Base-by-base conservation (phyloP, 202 grass and related monocot genomes). In the Saccharum hybrid region DNA sequence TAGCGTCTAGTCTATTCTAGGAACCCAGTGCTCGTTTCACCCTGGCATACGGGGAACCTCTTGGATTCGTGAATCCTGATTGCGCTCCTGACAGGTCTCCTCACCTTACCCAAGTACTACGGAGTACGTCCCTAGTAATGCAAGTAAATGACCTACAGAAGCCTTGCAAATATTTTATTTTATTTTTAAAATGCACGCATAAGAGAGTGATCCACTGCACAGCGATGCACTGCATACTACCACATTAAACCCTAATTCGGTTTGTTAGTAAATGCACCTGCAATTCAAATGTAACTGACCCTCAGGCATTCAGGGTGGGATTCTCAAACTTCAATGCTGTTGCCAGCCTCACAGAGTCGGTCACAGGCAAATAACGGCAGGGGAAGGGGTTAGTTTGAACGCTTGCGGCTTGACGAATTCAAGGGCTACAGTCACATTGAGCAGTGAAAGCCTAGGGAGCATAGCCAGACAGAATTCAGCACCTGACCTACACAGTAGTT, bases 381-480 rank as follows among this genome's bases (percentile, higher is more conserved):
- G 2, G 13, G 22, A 48, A 11, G 4, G 8, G 14, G 14, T 43
- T 18, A 15, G 6, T 48, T 46, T 22, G 65, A 70, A 69, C 10
- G 3, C 19, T 14, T 12, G 64, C 51, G 14, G 1, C 12, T 9
- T 12, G 51, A 18, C 8, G 75, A 85, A 72, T 78, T 39, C 54
- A 66, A 43, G 49, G 12, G 79, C 80, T 79, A 83, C 74, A 83
- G 88, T 83, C 41, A 65, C 69, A 37, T 30, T 63, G 80, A 86
- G 68, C 68, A 79, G 83, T 83, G 70, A 69, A 76, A 74, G n/a
- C 22, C 68, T 78, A 74, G 4, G 68, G 38, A 64, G 18, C 33
- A 40, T 15, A 26, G 56, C 34, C 30, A 23, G n/a, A 65, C 72
- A 78, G 66, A 28, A 3, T 52, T 56, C 43, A 57, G n/a, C 7